Conservation (phyloP, 1,284 basidiomycete species). For the Rhodotorula glutinis region DNA sequence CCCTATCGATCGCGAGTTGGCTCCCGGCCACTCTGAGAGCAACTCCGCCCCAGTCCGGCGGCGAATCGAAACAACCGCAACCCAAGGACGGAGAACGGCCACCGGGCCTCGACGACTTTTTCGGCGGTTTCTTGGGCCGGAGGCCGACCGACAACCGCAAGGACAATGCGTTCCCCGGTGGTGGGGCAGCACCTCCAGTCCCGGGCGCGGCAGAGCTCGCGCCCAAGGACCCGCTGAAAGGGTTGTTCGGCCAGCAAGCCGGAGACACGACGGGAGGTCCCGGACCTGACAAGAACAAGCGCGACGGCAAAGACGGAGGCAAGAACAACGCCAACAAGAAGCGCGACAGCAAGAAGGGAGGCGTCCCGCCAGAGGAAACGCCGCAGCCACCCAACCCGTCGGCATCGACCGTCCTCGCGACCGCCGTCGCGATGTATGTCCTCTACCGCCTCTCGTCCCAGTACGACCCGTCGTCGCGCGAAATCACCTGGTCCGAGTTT, state of each 20-base stretch:
- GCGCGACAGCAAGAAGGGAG: slow-evolving; percentile 8
- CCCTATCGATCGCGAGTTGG: slow-evolving; percentile 9
- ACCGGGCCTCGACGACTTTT: slow-evolving; percentile 41
- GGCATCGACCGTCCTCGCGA: slow-evolving; percentile 31
- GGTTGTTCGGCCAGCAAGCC: slow-evolving; percentile 15
- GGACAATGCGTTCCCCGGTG: slow-evolving; percentile 17
- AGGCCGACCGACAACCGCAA: neutral
- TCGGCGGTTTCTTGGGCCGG: slow-evolving; percentile 36
- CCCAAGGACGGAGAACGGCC: slow-evolving; percentile 14
- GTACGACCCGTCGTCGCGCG: slow-evolving; percentile 39
- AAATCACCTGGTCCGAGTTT: slow-evolving; percentile 47
- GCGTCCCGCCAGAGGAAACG: slow-evolving; percentile 9
- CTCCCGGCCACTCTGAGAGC: slow-evolving; percentile 3
- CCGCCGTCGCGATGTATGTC: slow-evolving; percentile 38
- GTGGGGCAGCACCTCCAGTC: neutral
- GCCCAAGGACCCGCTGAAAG: slow-evolving; percentile 30
- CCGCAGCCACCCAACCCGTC: slow-evolving; percentile 24
- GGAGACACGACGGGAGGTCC: slow-evolving; percentile 22
- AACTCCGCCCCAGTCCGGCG: neutral
- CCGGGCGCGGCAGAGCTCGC: slow-evolving; percentile 25
- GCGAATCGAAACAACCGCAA: neutral
- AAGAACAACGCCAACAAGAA: neutral
- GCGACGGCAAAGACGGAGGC: slow-evolving; percentile 3
- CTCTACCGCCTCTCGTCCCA: slow-evolving; percentile 39
- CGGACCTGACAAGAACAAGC: slow-evolving; percentile 13